Evolutionary conservation across 129 eudicot genomes (phyloP), one percentile per base, ranked within the genome.

Genomic region (Lactuca sativa): DNA sequence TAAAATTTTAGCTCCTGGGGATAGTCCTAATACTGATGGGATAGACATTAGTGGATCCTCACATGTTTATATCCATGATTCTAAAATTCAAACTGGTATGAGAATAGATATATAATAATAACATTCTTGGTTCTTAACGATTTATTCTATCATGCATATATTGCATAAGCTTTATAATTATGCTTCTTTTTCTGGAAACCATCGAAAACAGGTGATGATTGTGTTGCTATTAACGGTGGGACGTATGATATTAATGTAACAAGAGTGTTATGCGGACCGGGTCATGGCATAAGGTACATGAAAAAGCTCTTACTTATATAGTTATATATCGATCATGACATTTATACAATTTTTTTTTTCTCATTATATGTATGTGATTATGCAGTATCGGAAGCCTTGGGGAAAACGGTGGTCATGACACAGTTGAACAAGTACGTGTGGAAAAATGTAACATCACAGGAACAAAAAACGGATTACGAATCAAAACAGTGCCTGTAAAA

Each of bases 1-100:
- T 18, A 64, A 51, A 9, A 66, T 84, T 21, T 40, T 25, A 16
- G 81, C 89, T 66, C 89, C 89, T 4, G 59, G 6, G 59, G 25
- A 78, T 32, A 84, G 86, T 67, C 84, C 84, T 1, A 84, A 84
- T 67, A 84, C 89, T 1, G 86, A 84, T 71, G 89, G 86, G 9
- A 84, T 84, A 49, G 89, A 81, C 63, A 62, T 84, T 14, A 48
- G 77, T 40, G 32, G 8, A 31, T 69, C 89, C 15, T 59, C 72
- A 7, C 70, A 74, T 55, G 54, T 84, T 62, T 16, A 66, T 51
- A 78, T 84, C 33, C 75, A 64, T 18, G 76, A 75, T 48, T 70
- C 77, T 1, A 37, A 33, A 18, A 74, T 81, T 51, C 73, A 49
- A 70, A 77, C 83, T 0, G 89, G 89, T 84, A 84, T 58, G 48